Evolutionary conservation across 495 filamentous ascomycete species (phyloP), one percentile per base, ranked within the genome.

Genomic region (Cudoniella acicularis): DNA sequence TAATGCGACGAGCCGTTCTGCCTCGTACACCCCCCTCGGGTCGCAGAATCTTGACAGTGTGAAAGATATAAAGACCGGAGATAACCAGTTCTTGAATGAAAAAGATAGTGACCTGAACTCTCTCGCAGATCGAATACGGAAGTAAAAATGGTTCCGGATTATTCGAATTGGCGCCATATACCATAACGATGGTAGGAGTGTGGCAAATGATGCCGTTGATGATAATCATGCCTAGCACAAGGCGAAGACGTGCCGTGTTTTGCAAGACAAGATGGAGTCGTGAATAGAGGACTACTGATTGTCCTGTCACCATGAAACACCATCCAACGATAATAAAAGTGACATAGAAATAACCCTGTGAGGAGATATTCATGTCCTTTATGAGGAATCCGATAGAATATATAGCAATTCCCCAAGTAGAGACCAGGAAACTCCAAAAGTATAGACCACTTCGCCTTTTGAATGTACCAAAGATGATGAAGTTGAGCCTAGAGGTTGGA

Each of bases 281-380:
- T 2, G 85, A 88, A 70, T 83, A 89, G 18, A 89, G 74, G 10
- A 89, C 84, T 42, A 88, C 63, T 3, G 83, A 83, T 67, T 87
- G 84, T 17, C 84, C 84, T 0, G 83, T 85, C 2, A 89, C 82
- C 83, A 87, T 87, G 18, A 62, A 64, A 55, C 74, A 81, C 86
- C 85, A 89, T 17, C 85, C 85, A 18, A 83, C 54, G 24, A 75
- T 6, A n/a, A 46, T 60, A n/a, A 82, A 66, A 13, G 78, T 50
- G 8, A 17, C 21, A 13, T 21, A 50, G 27, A 71, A 2, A 73
- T 67, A 30, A n/a, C 46, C 20, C 0, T 24, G 16, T 18, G 25
- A 24, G 27, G 68, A 74, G 18, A 79, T 59, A 18, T 74, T 65
- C 61, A 85, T 83, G 64, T 80, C 83, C 57, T 84, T 84, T 61